Evolutionary conservation across 208 protist species (phyloP), one percentile per base, ranked within the genome.

Genomic region (Leishmania amazonensis): DNA sequence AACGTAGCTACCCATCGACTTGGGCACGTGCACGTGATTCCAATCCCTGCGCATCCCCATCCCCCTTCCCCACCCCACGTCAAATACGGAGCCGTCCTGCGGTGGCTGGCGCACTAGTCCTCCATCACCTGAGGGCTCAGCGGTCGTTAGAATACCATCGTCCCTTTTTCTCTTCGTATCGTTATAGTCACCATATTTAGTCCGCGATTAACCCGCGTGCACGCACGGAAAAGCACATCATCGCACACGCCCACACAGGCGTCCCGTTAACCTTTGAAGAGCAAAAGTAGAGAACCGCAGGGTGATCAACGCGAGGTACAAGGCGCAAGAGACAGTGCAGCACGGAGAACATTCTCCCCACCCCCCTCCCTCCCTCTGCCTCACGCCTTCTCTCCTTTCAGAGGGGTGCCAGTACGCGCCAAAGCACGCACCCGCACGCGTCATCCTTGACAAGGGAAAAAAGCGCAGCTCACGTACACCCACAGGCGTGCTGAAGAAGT

Each of bases 151-250:
- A 74, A 74, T 51, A 11, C 11, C 0, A 45, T 72, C 9, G 24
- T 72, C 67, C 24, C 21, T 74, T 74, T 54, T 74, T 74, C 15
- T 74, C 54, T 74, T 74, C 40, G 70, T 19, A 47, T 64, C 51
- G 5, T 62, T 64, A 45, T 42, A n/a, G 49, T 64, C 35, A 21
- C 13, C n/a, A 58, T 8, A 62, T 13, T 76, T 45, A 62, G 51
- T 11, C 45, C 31, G 47, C 40, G 3, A 78, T 51, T 67, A 47
- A 31, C 75, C 5, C 31, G 62, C 28, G 49, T 53, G 38, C 73
- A 77, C 31, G 21, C 73, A 77, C 53, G 47, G 19, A 35, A 49
- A 17, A 15, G 53, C 35, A 45, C 28, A 64, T 64, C 28, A 31
- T 4, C 24, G 73, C 8, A 51, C 53, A 78, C 31, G 17, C 47